Evolutionary conservation across 2,329 filamentous ascomycete genomes (phyloP), one percentile per base, ranked within the genome.

Genomic region (Talaromyces sp.): DNA sequence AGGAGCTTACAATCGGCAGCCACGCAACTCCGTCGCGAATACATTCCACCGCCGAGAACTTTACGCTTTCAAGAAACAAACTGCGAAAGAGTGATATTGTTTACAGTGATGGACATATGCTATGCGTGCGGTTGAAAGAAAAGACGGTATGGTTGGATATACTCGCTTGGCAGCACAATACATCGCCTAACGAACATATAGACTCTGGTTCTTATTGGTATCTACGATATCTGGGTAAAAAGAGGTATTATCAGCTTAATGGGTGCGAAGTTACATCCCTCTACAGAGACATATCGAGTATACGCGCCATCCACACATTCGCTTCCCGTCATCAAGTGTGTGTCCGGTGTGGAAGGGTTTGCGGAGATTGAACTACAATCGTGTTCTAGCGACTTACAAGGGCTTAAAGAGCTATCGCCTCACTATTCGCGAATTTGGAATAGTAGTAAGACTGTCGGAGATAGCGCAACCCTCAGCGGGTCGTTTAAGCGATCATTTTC

Each of bases 281-380:
- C 80, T 1, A 70, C 78, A 8, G 69, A 70, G 13, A 56, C 76
- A 1, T 80, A 83, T 69, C 77, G 83, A 64, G 80, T 86, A 8
- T 86, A 81, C 73, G 84, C 85, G 5, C 83, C 86, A 11, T 83
- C 81, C 15, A 86, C 83, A 6, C 83, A 86, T 70, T 84, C 86
- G 8, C 76, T 89, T 13, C 83, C 84, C 2, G 77, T 82, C 9
- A 83, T 89, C 17, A 78, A 79, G 67, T 80, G 77, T 47, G 71
- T 82, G 7, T 73, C 78, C 56, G 75, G 79, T 5, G 69, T 78
- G 3, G 73, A 77, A 33, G 78, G 77, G 2, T 77, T 75, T 47
- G 79, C 85, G 13, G 81, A 84, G 63, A 70, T 85, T 22, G 79
- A 82, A 50, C 73, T 87, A 35, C 77, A 76, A 43, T 82, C 84